Evolutionary conservation across 2,329 filamentous ascomycete species (phyloP), one percentile per base, ranked within the genome.

Genomic region (Aspergillus ruber): DNA sequence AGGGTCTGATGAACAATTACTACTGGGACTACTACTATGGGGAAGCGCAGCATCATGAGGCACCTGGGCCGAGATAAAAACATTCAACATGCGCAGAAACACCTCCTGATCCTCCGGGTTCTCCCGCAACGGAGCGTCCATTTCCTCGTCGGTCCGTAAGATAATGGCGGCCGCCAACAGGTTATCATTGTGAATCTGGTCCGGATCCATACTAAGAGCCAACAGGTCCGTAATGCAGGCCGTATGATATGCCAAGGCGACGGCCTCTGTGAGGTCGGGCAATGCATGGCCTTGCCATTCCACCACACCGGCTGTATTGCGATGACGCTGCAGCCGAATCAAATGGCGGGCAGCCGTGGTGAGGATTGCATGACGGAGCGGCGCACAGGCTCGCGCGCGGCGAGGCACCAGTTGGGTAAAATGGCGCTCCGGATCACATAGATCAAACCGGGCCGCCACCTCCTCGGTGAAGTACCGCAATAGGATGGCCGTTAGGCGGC

Each of bases 381-480:
- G 63, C 0, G 70, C 66, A 35, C 67, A 72, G 21, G 61, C 54
- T 3, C 65, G 63, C 6, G 71, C 71, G 44, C 70, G 56, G 32
- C 67, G 64, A 2, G 72, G 72, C 2, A 74, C 68, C 18, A 70
- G 65, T 12, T 63, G 62, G 2, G 62, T 64, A 50, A 74, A 74
- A 54, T 73, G 68, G 5, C 64, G 62, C 25, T 66, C 60, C 9
- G 62, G 62, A 38, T 74, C 72, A 49, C 70, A 73, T 3, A 70
- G 57, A 49, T 74, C 71, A 49, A 74, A 68, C 68, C 48, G 48
- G 36, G 42, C 41, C 6, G 41, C 48, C 29, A 50, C 42, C 33
- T 44, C 45, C 13, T 47, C 45, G 15, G 45, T 42, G 20, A 44
- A 50, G 5, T 44, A 50, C 0, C 48, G 48, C 36, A 47, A 21